These are phyloP conservation scores for Capsicum baccatum DNA, from an alignment of 257 asterid genomes.

Conservation along the genomic window DNA sequence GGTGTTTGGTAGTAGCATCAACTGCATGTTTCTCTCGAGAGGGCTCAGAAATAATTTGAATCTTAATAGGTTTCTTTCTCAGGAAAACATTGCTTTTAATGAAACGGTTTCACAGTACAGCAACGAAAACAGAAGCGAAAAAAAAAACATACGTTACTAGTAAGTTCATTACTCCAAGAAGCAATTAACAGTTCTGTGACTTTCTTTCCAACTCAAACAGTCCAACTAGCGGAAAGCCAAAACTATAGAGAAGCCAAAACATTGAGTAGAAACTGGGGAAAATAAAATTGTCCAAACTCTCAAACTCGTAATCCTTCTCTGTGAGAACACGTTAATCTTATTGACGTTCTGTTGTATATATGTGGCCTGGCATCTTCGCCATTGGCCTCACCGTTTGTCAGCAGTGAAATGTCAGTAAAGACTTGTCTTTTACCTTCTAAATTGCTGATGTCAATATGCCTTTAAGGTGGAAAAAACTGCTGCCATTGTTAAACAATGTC, in stretches of 20 bases:
- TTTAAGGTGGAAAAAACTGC: background rate
- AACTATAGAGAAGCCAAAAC: background rate
- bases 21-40: background rate
- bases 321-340: background rate
- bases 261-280: background rate
- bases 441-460: background rate
- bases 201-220: background rate
- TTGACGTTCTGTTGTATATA: background rate
- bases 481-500: conserved; percentile 38
- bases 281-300: background rate
- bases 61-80: no score
- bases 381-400: conserved; percentile 2
- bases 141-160: background rate
- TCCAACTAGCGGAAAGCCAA: background rate
- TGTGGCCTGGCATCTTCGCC: background rate
- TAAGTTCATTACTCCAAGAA: background rate
- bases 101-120: background rate
- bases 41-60: background rate
- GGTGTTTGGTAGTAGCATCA: no score
- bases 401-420: background rate
- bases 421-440: background rate
- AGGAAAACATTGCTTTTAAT: background rate
- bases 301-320: background rate
- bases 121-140: background rate
- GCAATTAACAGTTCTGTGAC: background rate